A percentile compares a stretch with the other conserved stretches of the same genome.
These are phyloP conservation scores for Vaccinium vitisidaea DNA, from an alignment of 148 eudicot species.

Conservation along the genomic window DNA sequence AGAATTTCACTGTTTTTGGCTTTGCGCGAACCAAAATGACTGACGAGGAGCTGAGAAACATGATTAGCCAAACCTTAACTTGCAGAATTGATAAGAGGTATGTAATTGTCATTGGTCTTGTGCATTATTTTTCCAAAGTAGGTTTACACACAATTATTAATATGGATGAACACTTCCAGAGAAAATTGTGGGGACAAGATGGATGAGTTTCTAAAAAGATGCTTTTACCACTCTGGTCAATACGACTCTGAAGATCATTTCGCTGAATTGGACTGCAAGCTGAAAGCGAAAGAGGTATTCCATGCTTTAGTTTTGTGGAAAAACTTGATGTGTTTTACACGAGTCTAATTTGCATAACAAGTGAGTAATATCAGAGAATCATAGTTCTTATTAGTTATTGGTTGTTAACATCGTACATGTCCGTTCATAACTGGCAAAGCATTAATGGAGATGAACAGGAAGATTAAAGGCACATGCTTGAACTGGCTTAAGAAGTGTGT, in stretches of 20 bases:
- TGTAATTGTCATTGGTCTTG: background rate
- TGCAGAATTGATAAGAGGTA: conserved; percentile 87
- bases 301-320: background rate
- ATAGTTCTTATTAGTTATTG: background rate
- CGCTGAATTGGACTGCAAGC: conserved; percentile 52
- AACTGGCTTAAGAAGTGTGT: no score
- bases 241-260: conserved; percentile 67
- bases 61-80: conserved; percentile 73
- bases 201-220: conserved; percentile 60
- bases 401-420: background rate
- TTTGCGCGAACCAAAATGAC: conserved; percentile 73
- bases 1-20: conserved; percentile 71
- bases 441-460: no score
- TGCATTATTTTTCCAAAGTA: background rate
- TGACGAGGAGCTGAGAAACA: conserved; percentile 67
- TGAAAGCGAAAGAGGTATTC: conserved; percentile 63
- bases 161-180: conserved; percentile 35
- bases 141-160: conserved; percentile 10
- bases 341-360: background rate
- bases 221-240: conserved; percentile 74
- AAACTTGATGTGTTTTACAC: background rate
- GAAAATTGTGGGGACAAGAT: conserved; percentile 84
- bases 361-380: background rate
- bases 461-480: no score
- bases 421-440: no score